phyloP scores from a whole-genome alignment of 1,284 basidiomycete genomes.

The Thelephora terrestris region DNA sequence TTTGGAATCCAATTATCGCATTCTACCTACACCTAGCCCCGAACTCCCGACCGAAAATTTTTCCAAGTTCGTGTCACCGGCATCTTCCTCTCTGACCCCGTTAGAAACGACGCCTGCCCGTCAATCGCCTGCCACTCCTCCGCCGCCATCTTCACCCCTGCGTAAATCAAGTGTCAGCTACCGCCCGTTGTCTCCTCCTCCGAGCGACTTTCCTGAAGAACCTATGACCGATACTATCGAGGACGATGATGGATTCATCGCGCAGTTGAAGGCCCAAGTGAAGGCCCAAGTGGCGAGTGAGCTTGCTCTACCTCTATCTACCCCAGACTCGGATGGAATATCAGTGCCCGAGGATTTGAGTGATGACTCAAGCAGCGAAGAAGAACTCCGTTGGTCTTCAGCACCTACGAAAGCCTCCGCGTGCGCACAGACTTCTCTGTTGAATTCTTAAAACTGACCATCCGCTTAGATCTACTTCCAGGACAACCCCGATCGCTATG shows the following conservation, averaged over 20 bases:
- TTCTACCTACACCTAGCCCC: too few species aligned
- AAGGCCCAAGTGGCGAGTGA: conserved; percentile 30
- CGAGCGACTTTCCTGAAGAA: not conserved
- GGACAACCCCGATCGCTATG: too few species aligned
- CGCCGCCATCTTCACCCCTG: not conserved
- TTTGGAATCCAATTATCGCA: too few species aligned
- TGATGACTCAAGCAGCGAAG: not conserved
- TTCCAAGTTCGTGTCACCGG: conserved; percentile 9
- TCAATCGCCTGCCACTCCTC: not conserved
- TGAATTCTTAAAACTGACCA: too few species aligned
- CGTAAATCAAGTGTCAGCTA: not conserved
- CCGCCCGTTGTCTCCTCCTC: not conserved
- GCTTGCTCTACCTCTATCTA: too few species aligned
- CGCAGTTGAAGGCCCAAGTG: conserved; percentile 48
- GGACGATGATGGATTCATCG: conserved; percentile 46
- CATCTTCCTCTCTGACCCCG: not conserved
- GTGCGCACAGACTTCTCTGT: too few species aligned
- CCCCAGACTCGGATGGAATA: too few species aligned
- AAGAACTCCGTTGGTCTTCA: not conserved
- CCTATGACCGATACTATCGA: conserved; percentile 23
- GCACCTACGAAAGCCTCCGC: too few species aligned
- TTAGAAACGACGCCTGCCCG: not conserved
- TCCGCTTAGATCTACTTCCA: too few species aligned
- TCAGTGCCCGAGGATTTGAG: not conserved
- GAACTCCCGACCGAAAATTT: conserved; percentile 1